Conservation (phyloP, 495 filamentous ascomycete genomes). For the Podospora tetraspora region DNA sequence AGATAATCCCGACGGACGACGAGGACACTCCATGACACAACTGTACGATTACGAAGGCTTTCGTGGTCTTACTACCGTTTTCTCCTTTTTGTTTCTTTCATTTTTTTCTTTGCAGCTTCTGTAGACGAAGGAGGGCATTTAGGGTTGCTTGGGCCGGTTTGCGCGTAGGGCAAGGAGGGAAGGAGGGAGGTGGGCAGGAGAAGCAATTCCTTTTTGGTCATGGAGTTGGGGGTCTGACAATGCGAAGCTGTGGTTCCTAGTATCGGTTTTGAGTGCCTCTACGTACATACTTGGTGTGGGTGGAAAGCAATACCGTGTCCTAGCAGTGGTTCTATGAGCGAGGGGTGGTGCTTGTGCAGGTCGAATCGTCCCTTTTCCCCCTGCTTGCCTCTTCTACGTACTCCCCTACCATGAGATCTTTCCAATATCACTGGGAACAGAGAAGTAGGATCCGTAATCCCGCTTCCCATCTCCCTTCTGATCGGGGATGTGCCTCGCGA, state of each 20-base stretch:
- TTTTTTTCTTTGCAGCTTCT: slow-evolving; percentile 1
- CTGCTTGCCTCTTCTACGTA: background rate
- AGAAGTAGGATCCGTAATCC: background rate
- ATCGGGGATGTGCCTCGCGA: background rate
- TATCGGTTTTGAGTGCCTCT: background rate
- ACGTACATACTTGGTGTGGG: background rate
- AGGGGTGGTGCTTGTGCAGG: background rate
- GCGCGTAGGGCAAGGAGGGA: slow-evolving; percentile 5
- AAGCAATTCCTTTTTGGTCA: slow-evolving; percentile 22
- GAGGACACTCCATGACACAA: slow-evolving; percentile 1
- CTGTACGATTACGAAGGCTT: slow-evolving; percentile 10
- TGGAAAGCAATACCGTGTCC: background rate
- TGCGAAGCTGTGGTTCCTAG: slow-evolving; percentile 8
- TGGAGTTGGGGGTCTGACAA: slow-evolving; percentile 24
- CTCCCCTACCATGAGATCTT: background rate
- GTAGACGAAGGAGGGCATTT: slow-evolving; percentile 8
- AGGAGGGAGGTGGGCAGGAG: slow-evolving; percentile 2
- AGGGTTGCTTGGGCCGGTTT: slow-evolving; percentile 1
- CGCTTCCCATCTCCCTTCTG: background rate
- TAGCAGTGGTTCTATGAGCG: background rate
- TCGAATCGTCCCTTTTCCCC: background rate
- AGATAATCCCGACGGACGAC: background rate
- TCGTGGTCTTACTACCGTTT: background rate
- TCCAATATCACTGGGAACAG: background rate
- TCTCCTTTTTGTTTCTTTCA: slow-evolving; percentile 4